Evolutionary conservation across 75 land plant species (phyloP), one percentile per base, ranked within the genome.

Genomic region (Isoetes taiwanensis): DNA sequence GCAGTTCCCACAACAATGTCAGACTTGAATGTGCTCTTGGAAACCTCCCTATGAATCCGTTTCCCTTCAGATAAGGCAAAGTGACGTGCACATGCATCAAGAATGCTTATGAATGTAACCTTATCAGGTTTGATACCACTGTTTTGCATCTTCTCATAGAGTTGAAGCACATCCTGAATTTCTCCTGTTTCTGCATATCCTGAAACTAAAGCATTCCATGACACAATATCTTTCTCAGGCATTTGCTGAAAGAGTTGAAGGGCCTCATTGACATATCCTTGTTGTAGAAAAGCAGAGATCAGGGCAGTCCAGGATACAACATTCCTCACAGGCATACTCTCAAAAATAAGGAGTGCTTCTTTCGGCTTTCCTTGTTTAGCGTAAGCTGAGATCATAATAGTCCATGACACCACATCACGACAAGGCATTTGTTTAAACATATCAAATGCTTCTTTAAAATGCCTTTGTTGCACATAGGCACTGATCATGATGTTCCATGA

Each of bases 331-430:
- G n/a, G n/a, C n/a, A n/a, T n/a, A n/a, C n/a, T n/a, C n/a, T n/a
- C n/a, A n/a, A n/a, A n/a, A n/a, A n/a, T n/a, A n/a, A 59, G 67
- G 19, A 23, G 27, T 23, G 32, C 14, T 25, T 32, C 61, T 28
- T 52, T 3, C 20, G 30, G 2, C 3, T 39, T 34, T 59, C 55
- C 56, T 12, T 27, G 12, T 34, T 54, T 32, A 8, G 38, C 38
- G 14, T 12, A 34, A 2, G 17, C 57, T 32, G 30, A 40, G 14
- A 63, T 30, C 59, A 63, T 31, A 3, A 54, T 28, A 37, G 46
- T 63, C 65, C 65, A 63, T 0, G 59, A 63, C 30, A 63, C 23
- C 1, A 53, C 28, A 31, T 25, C 54, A 23, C 17, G 31, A 10
- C 50, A 11, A 9, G 12, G 29, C 12, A 63, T 37, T 27, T 8